These are phyloP conservation scores for Epichloe brachyelytri DNA, from an alignment of 2,329 filamentous ascomycete genomes.

Conservation along the genomic window DNA sequence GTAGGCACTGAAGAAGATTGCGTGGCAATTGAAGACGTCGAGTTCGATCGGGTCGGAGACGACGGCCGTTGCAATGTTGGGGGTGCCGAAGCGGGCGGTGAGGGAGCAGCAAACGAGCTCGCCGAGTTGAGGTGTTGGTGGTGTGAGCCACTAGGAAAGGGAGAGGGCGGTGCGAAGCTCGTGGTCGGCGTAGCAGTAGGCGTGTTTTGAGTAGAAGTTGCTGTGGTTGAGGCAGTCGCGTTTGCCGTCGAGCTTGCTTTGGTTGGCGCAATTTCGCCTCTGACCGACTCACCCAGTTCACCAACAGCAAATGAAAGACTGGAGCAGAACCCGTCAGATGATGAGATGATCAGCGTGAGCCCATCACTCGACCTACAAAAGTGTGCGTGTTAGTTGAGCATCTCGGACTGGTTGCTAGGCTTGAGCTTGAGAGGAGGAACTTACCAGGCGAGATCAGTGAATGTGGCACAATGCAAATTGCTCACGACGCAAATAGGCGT, in stretches of 20 bases:
- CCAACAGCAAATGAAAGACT: slow-evolving; percentile 71
- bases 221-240: slow-evolving; percentile 23
- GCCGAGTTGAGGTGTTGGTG: slow-evolving; percentile 46
- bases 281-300: slow-evolving; percentile 75
- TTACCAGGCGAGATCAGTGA: slow-evolving; percentile 91
- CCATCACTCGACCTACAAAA: slow-evolving; percentile 35
- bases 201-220: slow-evolving; percentile 46
- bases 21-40: slow-evolving; percentile 66
- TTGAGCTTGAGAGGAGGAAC: too few relatives aligned
- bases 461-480: slow-evolving; percentile 94
- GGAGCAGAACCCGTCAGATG: slow-evolving; percentile 95
- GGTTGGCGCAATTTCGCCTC: slow-evolving; percentile 46
- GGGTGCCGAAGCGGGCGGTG: slow-evolving; percentile 40
- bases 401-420: neutral
- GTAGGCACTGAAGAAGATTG: slow-evolving; percentile 36
- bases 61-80: slow-evolving; percentile 53
- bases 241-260: slow-evolving; percentile 30
- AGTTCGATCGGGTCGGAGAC: slow-evolving; percentile 77
- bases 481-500: slow-evolving; percentile 89
- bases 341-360: slow-evolving; percentile 70
- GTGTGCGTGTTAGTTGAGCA: slow-evolving; percentile 15
- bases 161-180: slow-evolving; percentile 48
- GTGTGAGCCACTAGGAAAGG: slow-evolving; percentile 33
- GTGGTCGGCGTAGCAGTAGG: slow-evolving; percentile 60
- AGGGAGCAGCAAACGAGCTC: slow-evolving; percentile 45